A percentile compares a stretch with the other conserved stretches of the same genome.
These are phyloP conservation scores for Colletotrichum siamense DNA, from an alignment of 2,329 filamentous ascomycete species.

Conservation along the genomic window DNA sequence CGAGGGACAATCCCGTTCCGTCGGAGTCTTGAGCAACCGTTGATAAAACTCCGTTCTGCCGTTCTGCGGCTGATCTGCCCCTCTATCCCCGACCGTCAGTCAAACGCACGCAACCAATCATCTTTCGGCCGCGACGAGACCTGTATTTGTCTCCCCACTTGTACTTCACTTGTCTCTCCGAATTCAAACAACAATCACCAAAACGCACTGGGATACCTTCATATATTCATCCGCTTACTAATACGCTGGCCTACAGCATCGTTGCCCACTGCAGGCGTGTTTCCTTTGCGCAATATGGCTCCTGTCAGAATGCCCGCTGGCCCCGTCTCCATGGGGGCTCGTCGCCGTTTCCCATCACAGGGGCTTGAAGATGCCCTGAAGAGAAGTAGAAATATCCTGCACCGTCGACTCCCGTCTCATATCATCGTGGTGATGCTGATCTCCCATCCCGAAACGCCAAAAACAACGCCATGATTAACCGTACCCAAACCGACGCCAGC, in stretches of 20 bases:
- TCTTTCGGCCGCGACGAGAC: not conserved
- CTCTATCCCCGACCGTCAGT: not conserved
- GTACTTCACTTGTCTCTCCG: not conserved
- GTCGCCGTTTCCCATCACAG: not conserved
- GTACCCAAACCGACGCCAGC: not conserved
- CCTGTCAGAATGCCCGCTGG: not conserved
- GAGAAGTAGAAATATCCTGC: not conserved
- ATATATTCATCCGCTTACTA: conserved; percentile 8
- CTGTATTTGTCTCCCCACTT: not conserved
- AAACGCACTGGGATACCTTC: not conserved
- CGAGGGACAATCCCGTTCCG: not conserved
- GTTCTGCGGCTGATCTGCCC: not conserved
- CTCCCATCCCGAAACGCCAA: not conserved
- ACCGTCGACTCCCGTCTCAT: not conserved
- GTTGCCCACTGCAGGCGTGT: not conserved
- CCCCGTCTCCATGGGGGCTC: not conserved
- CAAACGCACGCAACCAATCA: not conserved
- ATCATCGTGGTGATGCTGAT: not conserved
- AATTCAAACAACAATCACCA: not conserved
- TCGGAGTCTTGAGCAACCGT: not conserved
- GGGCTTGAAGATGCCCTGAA: not conserved
- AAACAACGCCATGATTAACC: not conserved
- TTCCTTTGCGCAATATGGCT: not conserved
- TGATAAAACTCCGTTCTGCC: not conserved
- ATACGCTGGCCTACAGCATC: not conserved